Conservation (phyloP, 768 basidiomycete genomes). For the Russula lepida region DNA sequence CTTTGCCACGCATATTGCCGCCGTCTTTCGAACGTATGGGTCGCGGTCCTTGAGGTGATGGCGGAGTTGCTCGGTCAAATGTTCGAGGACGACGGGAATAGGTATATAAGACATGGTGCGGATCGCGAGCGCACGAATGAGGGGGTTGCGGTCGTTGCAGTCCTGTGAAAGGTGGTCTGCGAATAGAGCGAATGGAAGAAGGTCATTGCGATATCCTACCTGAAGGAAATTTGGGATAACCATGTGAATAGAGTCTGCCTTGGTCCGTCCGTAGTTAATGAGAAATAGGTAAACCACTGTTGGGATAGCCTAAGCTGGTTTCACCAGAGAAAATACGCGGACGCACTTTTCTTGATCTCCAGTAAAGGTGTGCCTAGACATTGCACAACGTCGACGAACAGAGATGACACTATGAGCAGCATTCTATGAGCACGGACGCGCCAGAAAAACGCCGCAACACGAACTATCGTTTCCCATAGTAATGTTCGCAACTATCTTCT, state of each 20-base stretch:
- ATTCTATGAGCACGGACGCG: constrained; percentile 20
- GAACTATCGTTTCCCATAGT: constrained; percentile 99
- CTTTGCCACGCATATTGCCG: constrained; percentile 96
- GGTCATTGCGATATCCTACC: constrained; percentile 7
- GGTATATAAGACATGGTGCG: constrained; percentile 99
- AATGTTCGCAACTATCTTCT: constrained; percentile 98
- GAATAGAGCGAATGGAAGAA: neutral
- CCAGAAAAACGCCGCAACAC: constrained; percentile 30
- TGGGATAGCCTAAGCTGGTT: neutral
- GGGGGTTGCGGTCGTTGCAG: constrained; percentile 90
- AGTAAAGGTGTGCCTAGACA: constrained; percentile 91
- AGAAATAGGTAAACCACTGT: constrained; percentile 97
- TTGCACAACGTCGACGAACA: constrained; percentile 93
- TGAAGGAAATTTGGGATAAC: constrained; percentile 12
- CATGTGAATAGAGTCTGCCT: constrained; percentile 81
- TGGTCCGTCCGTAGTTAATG: constrained; percentile 90
- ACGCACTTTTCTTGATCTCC: constrained; percentile 98
- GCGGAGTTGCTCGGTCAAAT: constrained; percentile 81
- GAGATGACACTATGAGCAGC: constrained; percentile 64
- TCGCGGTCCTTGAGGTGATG: constrained; percentile 91
- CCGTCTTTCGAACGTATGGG: constrained; percentile 97
- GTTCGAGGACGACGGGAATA: constrained; percentile 77
- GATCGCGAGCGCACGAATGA: constrained; percentile 93
- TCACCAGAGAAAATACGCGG: neutral
- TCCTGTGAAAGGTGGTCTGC: constrained; percentile 47